These are phyloP conservation scores for Coleophoma cylindrospora DNA, from an alignment of 2,329 filamentous ascomycete species.

Conservation along the genomic window DNA sequence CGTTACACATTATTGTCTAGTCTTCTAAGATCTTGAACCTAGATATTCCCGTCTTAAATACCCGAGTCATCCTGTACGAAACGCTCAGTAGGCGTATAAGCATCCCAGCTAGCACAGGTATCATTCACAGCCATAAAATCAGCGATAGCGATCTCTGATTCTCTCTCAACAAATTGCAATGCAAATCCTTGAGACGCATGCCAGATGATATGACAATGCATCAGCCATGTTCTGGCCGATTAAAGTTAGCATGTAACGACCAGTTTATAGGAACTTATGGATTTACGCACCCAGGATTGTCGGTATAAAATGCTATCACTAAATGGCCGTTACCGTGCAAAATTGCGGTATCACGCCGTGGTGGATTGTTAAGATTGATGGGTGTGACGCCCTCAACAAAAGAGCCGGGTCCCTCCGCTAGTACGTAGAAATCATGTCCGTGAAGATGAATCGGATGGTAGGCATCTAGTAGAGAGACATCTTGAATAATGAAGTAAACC, in stretches of 20 bases:
- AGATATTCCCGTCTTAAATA: no score
- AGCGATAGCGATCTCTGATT: conserved; percentile 15
- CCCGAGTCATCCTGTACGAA: conserved; percentile 9
- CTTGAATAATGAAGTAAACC: conserved; percentile 38
- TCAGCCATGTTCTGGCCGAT: conserved; percentile 3
- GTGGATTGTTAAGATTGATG: conserved; percentile 36
- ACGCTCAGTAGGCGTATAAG: background rate
- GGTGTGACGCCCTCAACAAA: conserved; percentile 2
- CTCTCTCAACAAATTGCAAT: conserved; percentile 37
- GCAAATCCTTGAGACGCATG: conserved; percentile 46
- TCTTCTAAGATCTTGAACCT: no score
- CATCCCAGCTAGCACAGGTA: conserved; percentile 8
- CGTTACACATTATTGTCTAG: no score
- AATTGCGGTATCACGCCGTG: conserved; percentile 43
- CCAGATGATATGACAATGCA: conserved; percentile 23
- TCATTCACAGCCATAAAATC: background rate
- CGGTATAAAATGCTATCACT: conserved; percentile 3
- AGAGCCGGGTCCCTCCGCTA: conserved; percentile 36
- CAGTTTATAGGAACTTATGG: background rate
- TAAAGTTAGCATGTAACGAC: background rate
- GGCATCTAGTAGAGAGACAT: conserved; percentile 46
- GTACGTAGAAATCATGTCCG: conserved; percentile 39
- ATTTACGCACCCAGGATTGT: background rate
- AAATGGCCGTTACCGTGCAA: conserved; percentile 17
- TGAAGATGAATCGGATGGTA: conserved; percentile 34